Evolutionary conservation across 208 protist genomes (phyloP), one percentile per base, ranked within the genome.

Genomic region (Trypanosoma boissoni): DNA sequence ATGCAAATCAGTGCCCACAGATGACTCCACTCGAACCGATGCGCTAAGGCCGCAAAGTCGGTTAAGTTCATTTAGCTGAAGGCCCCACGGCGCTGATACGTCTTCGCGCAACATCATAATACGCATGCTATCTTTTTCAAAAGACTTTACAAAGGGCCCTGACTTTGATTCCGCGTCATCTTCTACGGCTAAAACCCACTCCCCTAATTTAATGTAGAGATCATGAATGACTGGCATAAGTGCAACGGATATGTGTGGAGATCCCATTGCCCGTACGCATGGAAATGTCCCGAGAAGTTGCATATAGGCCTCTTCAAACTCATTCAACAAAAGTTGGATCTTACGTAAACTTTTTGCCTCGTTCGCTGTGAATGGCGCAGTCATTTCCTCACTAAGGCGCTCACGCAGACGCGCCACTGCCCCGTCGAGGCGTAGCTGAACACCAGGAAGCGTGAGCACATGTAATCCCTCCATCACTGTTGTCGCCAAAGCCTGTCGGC

Each of bases 391-490:
- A n/a, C 6, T n/a, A 6, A 68, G 3, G 12, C 44, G 51, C n/a
- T 54, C 20, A 2, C 50, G 61, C 28, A 68, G 32, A 31, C 36
- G 51, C 3, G 24, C 27, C 18, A 68, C 16, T 27, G 29, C 20
- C 14, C 14, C 26, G 12, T 68, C 52, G 2, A 68, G 29, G 14
- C 61, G 50, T 18, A 68, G 32, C 23, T 68, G 61, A 12, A 68
- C 52, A 28, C 61, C 24, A 8, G 61, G 61, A 24, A 41, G 52
- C 9, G 61, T 68, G 51, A 68, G 52, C 8, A 68, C 34, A 26
- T 68, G 53, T 5, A 68, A 14, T 3, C 61, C 61, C 52, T 68
- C 61, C 52, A 68, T 68, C 10, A 68, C 34, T 5, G 20, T 54
- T 7, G 29, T 27, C 1, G 51, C 61, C 41, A 42, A 53, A 1